Conservation (phyloP, 2,329 filamentous ascomycete genomes). For the Chalaropsis ovoidea region DNA sequence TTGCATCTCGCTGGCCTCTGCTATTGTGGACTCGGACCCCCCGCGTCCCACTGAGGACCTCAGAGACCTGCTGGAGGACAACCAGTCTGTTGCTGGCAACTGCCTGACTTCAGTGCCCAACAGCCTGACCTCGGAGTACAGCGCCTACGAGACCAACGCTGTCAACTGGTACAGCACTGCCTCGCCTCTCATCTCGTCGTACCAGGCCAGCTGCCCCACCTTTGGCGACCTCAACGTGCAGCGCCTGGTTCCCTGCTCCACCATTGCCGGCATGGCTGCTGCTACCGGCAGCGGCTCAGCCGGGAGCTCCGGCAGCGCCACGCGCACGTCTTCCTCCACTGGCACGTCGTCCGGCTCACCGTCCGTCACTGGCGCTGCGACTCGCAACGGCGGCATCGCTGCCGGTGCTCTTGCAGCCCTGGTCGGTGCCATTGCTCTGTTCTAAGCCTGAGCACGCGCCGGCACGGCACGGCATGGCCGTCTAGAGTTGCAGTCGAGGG, state of each 20-base stretch:
- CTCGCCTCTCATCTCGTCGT: slow-evolving; percentile 27
- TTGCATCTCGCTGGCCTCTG: slow-evolving; percentile 22
- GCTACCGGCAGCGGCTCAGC: neutral
- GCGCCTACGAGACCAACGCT: slow-evolving; percentile 31
- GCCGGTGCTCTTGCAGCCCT: slow-evolving; percentile 29
- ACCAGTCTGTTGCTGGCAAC: slow-evolving; percentile 29
- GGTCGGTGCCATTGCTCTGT: slow-evolving; percentile 29
- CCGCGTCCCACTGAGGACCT: slow-evolving; percentile 23
- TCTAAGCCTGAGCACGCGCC: neutral
- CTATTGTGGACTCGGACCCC: slow-evolving; percentile 21
- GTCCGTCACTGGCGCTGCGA: neutral
- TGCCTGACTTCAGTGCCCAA: slow-evolving; percentile 32
- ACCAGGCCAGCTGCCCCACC: slow-evolving; percentile 18
- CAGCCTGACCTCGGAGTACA: slow-evolving; percentile 31
- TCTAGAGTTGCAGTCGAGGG: neutral
- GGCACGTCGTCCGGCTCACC: neutral
- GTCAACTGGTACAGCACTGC: slow-evolving; percentile 31
- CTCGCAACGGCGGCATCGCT: slow-evolving; percentile 25
- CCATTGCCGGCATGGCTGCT: slow-evolving; percentile 5
- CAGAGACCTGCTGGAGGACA: slow-evolving; percentile 28
- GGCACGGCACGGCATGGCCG: no score
- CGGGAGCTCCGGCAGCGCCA: neutral
- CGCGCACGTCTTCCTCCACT: neutral
- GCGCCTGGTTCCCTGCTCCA: slow-evolving; percentile 21
- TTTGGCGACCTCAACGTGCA: slow-evolving; percentile 12